A percentile compares a stretch with the other conserved stretches of the same genome.
These are phyloP conservation scores for Glomus cerebriforme DNA, from an alignment of 192 early-diverging fungal species.

Conservation along the genomic window DNA sequence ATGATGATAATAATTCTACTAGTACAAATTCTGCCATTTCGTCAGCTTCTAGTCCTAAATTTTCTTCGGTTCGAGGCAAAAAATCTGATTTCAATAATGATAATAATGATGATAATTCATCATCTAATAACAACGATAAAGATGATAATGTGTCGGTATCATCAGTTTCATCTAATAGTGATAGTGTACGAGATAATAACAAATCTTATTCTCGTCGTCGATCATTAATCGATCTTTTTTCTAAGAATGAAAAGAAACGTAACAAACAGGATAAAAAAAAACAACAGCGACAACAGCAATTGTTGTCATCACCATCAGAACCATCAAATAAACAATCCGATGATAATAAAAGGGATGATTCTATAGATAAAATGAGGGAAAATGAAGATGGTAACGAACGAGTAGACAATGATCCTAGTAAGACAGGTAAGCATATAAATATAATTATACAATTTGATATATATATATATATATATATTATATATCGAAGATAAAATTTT, in stretches of 20 bases:
- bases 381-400: neutral
- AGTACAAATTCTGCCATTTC: neutral
- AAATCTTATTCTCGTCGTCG: neutral
- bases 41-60: neutral
- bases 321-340: neutral
- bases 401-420: neutral
- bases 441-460: too few relatives aligned
- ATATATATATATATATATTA: too few relatives aligned
- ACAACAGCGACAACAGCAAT: neutral
- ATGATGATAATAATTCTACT: slow-evolving; percentile 3
- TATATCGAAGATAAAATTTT: too few relatives aligned
- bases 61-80: neutral
- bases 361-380: neutral
- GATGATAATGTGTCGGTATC: neutral
- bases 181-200: neutral
- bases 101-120: neutral
- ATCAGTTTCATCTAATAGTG: neutral
- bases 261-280: neutral
- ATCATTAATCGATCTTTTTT: neutral
- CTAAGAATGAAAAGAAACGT: neutral
- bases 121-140: neutral
- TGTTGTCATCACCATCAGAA: neutral
- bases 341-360: neutral
- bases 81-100: neutral
- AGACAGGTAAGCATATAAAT: neutral